phyloP scores from a whole-genome alignment of 345 rosid genomes.

The Iberis pinnata region DNA sequence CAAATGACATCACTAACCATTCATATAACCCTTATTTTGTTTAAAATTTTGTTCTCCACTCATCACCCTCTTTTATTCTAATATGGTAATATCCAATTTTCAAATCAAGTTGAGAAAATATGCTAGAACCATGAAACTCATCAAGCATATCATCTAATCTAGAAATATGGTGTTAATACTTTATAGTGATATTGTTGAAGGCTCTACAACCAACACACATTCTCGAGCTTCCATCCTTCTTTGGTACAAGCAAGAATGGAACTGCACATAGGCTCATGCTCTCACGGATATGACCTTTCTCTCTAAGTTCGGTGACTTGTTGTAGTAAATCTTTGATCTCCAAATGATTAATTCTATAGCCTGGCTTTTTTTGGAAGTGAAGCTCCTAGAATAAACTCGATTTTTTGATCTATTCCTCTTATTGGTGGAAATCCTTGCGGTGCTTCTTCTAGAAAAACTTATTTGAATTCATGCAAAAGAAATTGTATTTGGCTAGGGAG shows the following conservation, averaged over 20 bases:
- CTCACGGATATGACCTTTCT: neutral
- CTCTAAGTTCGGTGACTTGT: neutral
- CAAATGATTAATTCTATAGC: no score
- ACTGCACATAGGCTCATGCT: neutral
- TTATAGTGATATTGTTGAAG: neutral
- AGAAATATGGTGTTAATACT: neutral
- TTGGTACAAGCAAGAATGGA: neutral
- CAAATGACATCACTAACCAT: neutral
- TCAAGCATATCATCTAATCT: neutral
- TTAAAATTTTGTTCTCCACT: neutral
- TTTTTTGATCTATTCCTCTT: neutral
- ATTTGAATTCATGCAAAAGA: neutral
- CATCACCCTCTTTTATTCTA: neutral
- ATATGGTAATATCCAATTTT: neutral
- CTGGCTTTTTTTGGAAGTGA: neutral
- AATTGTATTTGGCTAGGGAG: no score
- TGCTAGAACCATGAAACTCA: neutral
- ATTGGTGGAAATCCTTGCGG: neutral
- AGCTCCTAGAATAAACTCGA: neutral
- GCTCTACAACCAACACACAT: neutral
- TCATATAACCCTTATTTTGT: neutral
- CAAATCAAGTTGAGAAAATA: neutral
- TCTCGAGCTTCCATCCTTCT: neutral
- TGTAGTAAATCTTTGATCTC: neutral
- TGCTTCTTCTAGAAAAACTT: neutral